Conservation (phyloP, 2,329 filamentous ascomycete species). For the Pseudogymnoascus sp. region DNA sequence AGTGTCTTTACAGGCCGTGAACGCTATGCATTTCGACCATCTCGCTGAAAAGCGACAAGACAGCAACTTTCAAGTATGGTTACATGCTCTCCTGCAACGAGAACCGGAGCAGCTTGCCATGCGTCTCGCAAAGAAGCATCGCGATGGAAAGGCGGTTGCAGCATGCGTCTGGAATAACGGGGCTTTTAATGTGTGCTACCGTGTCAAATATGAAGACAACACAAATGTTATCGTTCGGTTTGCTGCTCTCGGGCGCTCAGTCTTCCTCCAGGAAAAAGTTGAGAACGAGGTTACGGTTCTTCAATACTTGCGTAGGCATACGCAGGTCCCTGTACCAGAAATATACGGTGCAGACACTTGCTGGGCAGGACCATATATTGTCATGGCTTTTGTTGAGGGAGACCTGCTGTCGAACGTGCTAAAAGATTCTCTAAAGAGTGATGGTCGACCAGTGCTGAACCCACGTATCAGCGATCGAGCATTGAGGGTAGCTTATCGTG, state of each 20-base stretch:
- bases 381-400: slow-evolving; percentile 23
- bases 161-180: slow-evolving; percentile 18
- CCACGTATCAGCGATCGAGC: slow-evolving; percentile 29
- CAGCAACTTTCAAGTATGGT: neutral
- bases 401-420: slow-evolving; percentile 22
- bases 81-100: neutral
- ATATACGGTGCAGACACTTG: slow-evolving; percentile 8
- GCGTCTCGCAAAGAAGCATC: neutral
- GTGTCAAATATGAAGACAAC: slow-evolving; percentile 25
- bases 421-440: slow-evolving; percentile 17
- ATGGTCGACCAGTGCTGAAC: slow-evolving; percentile 29
- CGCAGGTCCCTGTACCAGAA: slow-evolving; percentile 13
- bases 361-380: slow-evolving; percentile 10
- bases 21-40: neutral
- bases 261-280: slow-evolving; percentile 27
- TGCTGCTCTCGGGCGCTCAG: slow-evolving; percentile 23
- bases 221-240: slow-evolving; percentile 26
- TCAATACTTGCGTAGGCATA: slow-evolving; percentile 23
- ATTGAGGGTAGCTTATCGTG: slow-evolving; percentile 31
- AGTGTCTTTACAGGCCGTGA: too few relatives aligned
- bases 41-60: neutral
- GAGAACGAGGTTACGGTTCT: slow-evolving; percentile 25
- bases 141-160: neutral
- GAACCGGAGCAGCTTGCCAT: neutral
- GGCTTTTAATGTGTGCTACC: slow-evolving; percentile 29